Evolutionary conservation across 306 rosid species (phyloP).

Genomic region (Psophocarpus tetragonolobus): DNA sequence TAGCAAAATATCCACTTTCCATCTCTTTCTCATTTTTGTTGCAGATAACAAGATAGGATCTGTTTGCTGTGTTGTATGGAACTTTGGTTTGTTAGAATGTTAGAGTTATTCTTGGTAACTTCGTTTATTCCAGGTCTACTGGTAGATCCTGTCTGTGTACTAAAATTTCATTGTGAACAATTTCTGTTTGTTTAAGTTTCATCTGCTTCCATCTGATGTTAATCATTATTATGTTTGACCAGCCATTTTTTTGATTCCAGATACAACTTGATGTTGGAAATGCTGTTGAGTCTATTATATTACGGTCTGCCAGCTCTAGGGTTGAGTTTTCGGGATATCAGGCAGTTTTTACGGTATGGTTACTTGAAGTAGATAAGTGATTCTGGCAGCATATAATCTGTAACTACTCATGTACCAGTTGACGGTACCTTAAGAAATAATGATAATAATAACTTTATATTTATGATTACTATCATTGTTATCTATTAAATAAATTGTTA

Average conservation of each 20-base stretch:
- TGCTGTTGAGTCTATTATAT: conserved; percentile 59
- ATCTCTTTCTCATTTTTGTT: background rate
- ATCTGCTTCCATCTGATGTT: conserved; percentile 31
- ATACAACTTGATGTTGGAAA: conserved; percentile 79
- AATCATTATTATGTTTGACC: conserved; percentile 13
- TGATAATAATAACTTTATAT: conserved; percentile 7
- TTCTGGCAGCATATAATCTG: background rate
- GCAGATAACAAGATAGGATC: background rate
- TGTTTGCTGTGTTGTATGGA: background rate
- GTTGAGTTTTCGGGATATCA: conserved; percentile 77
- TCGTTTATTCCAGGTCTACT: background rate
- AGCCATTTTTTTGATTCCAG: conserved; percentile 49
- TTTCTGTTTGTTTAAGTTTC: conserved; percentile 21
- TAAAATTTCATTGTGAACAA: background rate
- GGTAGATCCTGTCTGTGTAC: conserved; percentile 20
- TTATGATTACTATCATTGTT: background rate
- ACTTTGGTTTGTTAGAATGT: background rate
- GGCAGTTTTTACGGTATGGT: conserved; percentile 76
- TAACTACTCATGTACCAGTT: conserved; percentile 12
- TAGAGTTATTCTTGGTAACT: background rate
- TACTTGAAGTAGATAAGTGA: conserved; percentile 12
- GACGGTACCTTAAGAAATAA: background rate
- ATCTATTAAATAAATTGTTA: background rate
- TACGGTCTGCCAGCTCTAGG: conserved; percentile 72
- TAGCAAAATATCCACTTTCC: background rate